Percentiles rank a stretch among this genome's conserved stretches.
These are phyloP conservation scores for Candida sp. DNA, from an alignment of 1,139 yeast species.

Conservation along the genomic window DNA sequence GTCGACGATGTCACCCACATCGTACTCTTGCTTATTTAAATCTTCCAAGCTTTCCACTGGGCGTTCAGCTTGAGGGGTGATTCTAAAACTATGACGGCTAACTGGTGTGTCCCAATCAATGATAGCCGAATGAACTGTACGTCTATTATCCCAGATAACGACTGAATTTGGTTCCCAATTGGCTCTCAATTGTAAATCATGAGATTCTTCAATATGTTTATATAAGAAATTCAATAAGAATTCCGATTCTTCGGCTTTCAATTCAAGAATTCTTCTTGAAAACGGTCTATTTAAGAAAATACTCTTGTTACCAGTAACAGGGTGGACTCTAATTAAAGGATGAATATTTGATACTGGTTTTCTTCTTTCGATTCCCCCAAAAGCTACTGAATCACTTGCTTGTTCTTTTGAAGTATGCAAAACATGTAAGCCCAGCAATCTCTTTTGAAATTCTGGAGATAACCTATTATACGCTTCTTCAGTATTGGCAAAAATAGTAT, in stretches of 20 bases:
- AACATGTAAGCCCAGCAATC: slow-evolving; percentile 54
- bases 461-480: slow-evolving; percentile 62
- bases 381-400: slow-evolving; percentile 44
- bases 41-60: slow-evolving; percentile 37
- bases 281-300: slow-evolving; percentile 53
- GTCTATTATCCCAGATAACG: slow-evolving; percentile 50
- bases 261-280: slow-evolving; percentile 53
- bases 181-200: slow-evolving; percentile 56
- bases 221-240: slow-evolving; percentile 48
- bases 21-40: slow-evolving; percentile 28
- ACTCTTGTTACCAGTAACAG: slow-evolving; percentile 53
- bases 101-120: slow-evolving; percentile 33
- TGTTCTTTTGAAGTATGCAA: slow-evolving; percentile 66
- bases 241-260: slow-evolving; percentile 54
- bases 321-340: slow-evolving; percentile 59
- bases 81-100: slow-evolving; percentile 42
- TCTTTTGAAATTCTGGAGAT: slow-evolving; percentile 55
- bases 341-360: slow-evolving; percentile 44
- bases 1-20: slow-evolving; percentile 36
- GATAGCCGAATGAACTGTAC: slow-evolving; percentile 40
- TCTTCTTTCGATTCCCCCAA: slow-evolving; percentile 43
- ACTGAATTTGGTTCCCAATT: slow-evolving; percentile 54
- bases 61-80: slow-evolving; percentile 45
- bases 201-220: slow-evolving; percentile 42
- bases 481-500: slow-evolving; percentile 60